Evolutionary conservation across 2,329 filamentous ascomycete species (phyloP).

Genomic region (Eutypa lata): DNA sequence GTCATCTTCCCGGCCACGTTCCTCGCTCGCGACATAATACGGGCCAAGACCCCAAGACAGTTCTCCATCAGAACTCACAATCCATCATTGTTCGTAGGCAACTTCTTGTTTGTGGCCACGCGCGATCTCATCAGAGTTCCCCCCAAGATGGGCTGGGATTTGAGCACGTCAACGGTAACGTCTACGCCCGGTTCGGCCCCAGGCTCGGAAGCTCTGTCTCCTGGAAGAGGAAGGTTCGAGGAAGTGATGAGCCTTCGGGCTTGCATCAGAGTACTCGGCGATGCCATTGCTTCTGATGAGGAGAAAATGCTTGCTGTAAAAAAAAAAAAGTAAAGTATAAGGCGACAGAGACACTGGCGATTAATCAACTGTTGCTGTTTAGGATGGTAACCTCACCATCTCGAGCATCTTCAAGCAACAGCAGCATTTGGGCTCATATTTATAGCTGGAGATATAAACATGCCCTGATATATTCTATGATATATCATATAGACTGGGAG

Average conservation of each 20-base stretch:
- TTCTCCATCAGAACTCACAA: conserved; percentile 17
- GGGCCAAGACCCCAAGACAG: background rate
- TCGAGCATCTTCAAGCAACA: background rate
- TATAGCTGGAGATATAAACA: background rate
- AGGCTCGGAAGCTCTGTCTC: conserved; percentile 3
- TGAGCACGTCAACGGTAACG: conserved; percentile 21
- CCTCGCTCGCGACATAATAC: background rate
- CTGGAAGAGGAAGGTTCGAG: conserved; percentile 21
- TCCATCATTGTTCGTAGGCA: conserved; percentile 25
- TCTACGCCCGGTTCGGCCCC: conserved; percentile 23
- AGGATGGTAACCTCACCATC: background rate
- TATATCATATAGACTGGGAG: background rate
- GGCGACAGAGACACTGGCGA: no score
- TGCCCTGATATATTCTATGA: background rate
- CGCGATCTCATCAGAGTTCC: conserved; percentile 15
- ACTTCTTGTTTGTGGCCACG: conserved; percentile 19
- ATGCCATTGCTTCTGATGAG: background rate
- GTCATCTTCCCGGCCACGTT: conserved; percentile 2
- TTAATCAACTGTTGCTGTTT: background rate
- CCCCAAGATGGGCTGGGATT: conserved; percentile 16
- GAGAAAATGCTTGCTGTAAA: background rate
- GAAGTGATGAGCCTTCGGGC: conserved; percentile 23
- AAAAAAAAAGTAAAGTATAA: background rate
- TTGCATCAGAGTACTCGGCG: conserved; percentile 5
- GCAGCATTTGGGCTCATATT: background rate